phyloP scores from a whole-genome alignment of 1,284 basidiomycete genomes.

The Microbotryomycetes sp. region DNA sequence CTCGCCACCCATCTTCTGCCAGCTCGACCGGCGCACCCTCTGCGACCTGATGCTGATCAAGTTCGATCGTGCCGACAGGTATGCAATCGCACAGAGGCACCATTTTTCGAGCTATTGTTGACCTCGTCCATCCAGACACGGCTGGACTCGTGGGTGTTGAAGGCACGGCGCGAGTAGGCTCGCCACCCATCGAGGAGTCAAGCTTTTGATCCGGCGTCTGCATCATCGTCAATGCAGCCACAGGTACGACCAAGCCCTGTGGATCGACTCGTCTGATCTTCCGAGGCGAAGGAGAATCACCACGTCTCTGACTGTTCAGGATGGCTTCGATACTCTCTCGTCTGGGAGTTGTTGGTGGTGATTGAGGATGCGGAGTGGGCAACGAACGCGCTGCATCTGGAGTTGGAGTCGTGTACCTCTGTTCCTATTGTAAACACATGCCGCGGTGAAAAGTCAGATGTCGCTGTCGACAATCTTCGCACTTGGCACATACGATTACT shows the following conservation, averaged over 20 bases:
- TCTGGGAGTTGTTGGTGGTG: background rate
- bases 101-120: background rate
- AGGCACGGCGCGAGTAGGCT: too few species aligned
- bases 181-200: too few species aligned
- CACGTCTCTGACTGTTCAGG: background rate
- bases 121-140: too few species aligned
- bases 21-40: fast-evolving
- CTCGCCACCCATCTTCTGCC: conserved; percentile 15
- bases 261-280: background rate
- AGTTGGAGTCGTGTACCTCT: background rate
- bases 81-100: background rate
- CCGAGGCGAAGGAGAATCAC: background rate
- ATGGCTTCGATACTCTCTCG: background rate
- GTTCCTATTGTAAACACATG: too few species aligned
- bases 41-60: background rate
- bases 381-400: background rate
- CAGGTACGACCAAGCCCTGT: too few species aligned
- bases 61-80: conserved; percentile 10
- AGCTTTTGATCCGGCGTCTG: too few species aligned
- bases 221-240: background rate
- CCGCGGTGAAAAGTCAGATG: too few species aligned
- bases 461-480: too few species aligned
- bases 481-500: too few species aligned
- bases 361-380: background rate
- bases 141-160: too few species aligned